phyloP scores from a whole-genome alignment of 345 rosid species.

The Xanthoceras sorbifolium region DNA sequence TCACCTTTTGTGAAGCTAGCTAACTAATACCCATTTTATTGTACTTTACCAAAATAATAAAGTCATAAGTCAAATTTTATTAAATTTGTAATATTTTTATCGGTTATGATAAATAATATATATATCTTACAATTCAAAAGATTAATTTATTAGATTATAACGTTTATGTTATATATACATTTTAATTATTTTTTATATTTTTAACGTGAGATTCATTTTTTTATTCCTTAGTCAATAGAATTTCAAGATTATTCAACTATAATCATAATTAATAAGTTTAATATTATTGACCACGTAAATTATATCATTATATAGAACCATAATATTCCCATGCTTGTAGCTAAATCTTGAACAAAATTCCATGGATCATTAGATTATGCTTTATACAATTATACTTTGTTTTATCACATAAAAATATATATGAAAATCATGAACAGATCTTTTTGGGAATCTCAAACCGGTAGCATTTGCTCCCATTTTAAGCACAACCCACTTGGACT shows the following conservation, averaged over 20 bases:
- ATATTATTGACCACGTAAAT: neutral
- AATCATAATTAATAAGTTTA: neutral
- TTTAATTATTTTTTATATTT: too few relatives aligned
- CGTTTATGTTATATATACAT: too few relatives aligned
- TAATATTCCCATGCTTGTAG: neutral
- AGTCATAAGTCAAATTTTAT: too few relatives aligned
- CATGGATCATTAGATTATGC: neutral
- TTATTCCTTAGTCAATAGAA: too few relatives aligned
- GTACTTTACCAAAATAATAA: neutral
- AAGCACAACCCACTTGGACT: neutral
- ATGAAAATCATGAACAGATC: neutral
- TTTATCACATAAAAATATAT: neutral
- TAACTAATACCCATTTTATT: neutral
- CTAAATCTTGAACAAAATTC: neutral
- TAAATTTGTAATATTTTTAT: too few relatives aligned
- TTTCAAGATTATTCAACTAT: neutral
- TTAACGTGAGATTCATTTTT: too few relatives aligned
- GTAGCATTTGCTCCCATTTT: neutral
- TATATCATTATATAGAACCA: neutral
- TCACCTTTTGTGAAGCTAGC: conserved; percentile 1
- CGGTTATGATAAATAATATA: too few relatives aligned
- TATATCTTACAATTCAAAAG: too few relatives aligned
- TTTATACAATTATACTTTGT: neutral
- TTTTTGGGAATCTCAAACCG: neutral
- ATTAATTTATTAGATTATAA: too few relatives aligned